Evolutionary conservation across 208 protist species (phyloP), one percentile per base, ranked within the genome.

Genomic region (Naegleria lovaniensis): DNA sequence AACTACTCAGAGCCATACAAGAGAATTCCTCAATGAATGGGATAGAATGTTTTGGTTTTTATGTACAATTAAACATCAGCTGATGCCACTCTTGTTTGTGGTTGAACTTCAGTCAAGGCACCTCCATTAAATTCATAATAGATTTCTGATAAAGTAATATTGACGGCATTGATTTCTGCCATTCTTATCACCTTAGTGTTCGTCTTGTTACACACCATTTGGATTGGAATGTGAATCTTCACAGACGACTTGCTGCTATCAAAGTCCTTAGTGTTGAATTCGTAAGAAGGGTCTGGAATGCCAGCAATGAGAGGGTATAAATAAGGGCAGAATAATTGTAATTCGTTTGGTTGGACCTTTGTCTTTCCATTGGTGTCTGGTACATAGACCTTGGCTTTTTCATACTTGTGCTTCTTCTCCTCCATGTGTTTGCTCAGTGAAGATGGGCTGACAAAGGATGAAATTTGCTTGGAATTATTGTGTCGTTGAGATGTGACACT

Each of bases 391-490:
- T 7, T 79, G 9, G 67, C 67, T 25, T 33, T 79, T 79, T 79
- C 67, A 79, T 79, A 79, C n/a, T 79, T 79, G 67, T 79, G 67
- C n/a, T 79, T 79, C 67, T 79, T 79, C n/a, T 36, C 16, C 29
- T 36, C 29, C 7, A 79, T 36, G 19, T n/a, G 19, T n/a, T 79
- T 79, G 9, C 29, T 36, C n/a, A 79, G 29, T 1, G n/a, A 13
- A 33, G 16, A 13, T 79, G 67, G 67, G 19, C 55, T 67, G 22
- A 29, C 22, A 29, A 67, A 29, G 19, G 22, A 15, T 67, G 55
- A 22, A 67, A 67, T 67, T 67, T 67, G 55, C 22, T 67, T 67
- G 55, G 55, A 67, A 67, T 67, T 67, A 29, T 67, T 67, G 55
- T 67, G 55, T 67, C 55, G 11, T 67, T 67, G 55, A 36, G 67